phyloP scores from a whole-genome alignment of 2,329 filamentous ascomycete species.

The Hypoxylon sp. region DNA sequence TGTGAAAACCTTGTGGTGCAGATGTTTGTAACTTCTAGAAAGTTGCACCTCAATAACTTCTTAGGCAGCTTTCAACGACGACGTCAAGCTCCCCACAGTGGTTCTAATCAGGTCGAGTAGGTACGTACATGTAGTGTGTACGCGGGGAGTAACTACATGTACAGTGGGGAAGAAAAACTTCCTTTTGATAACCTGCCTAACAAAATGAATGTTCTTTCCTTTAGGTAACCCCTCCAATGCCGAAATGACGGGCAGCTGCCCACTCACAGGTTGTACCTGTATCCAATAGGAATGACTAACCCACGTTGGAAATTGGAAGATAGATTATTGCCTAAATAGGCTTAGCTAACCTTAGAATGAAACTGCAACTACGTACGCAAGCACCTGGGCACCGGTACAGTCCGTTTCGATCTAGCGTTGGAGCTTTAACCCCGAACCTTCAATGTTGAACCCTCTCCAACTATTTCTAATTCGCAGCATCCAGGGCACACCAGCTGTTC shows the following conservation, averaged over 20 bases:
- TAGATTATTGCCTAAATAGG: slow-evolving; percentile 21
- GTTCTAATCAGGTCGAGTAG: slow-evolving; percentile 26
- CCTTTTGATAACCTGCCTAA: background rate
- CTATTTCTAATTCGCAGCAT: slow-evolving; percentile 25
- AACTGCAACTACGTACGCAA: background rate
- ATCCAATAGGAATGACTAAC: slow-evolving; percentile 9
- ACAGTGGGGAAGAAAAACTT: background rate
- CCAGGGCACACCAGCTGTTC: background rate
- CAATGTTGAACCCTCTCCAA: slow-evolving; percentile 37
- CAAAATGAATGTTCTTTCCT: background rate
- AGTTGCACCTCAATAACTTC: slow-evolving; percentile 1
- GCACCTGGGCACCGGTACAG: background rate
- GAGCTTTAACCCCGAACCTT: slow-evolving; percentile 27
- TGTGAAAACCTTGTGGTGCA: background rate
- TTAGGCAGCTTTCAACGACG: slow-evolving; percentile 47
- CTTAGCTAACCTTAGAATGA: background rate
- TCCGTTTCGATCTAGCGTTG: background rate
- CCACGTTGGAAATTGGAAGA: background rate
- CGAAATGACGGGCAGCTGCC: slow-evolving; percentile 34
- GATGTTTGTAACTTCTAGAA: slow-evolving; percentile 19
- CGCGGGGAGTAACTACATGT: slow-evolving; percentile 2
- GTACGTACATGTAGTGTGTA: no score
- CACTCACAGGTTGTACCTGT: background rate
- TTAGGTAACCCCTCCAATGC: slow-evolving; percentile 19
- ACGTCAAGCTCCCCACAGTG: slow-evolving; percentile 47